Conservation (phyloP, 306 rosid species). For the Elaeagnus macrophylla region DNA sequence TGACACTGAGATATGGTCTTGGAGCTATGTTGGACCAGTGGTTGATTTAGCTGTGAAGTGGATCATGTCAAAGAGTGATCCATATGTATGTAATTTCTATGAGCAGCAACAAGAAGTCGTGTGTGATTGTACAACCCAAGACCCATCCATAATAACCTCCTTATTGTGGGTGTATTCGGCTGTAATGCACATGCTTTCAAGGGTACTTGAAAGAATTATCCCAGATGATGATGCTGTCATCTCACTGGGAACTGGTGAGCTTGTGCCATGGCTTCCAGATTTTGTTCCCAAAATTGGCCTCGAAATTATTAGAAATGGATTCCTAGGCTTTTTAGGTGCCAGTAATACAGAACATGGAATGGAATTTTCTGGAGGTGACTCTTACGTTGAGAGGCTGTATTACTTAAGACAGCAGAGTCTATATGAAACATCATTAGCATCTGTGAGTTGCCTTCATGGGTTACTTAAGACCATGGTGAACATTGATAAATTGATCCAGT, state of each 20-base stretch:
- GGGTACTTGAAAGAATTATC: constrained; percentile 58
- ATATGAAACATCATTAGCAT: constrained; percentile 63
- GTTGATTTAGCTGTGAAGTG: constrained; percentile 76
- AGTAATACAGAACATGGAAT: constrained; percentile 22
- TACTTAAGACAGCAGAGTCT: constrained; percentile 51
- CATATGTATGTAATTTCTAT: constrained; percentile 39
- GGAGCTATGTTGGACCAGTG: constrained; percentile 87
- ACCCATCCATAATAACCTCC: constrained; percentile 29
- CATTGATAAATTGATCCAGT: constrained; percentile 55
- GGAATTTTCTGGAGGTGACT: constrained; percentile 28
- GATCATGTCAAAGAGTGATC: constrained; percentile 60
- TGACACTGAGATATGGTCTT: constrained; percentile 68
- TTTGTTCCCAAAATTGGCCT: constrained; percentile 87
- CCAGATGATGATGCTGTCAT: constrained; percentile 42
- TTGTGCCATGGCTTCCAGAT: constrained; percentile 85
- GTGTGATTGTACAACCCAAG: constrained; percentile 20
- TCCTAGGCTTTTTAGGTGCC: constrained; percentile 34
- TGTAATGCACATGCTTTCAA: constrained; percentile 54
- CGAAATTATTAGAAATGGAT: constrained; percentile 51
- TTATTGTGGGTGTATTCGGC: constrained; percentile 79
- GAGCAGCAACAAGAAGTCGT: constrained; percentile 25
- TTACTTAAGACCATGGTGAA: constrained; percentile 33
- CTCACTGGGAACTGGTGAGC: constrained; percentile 28
- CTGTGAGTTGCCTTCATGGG: constrained; percentile 67
- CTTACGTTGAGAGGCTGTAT: constrained; percentile 53